Evolutionary conservation across 108 stramenopile genomes (phyloP).

Genomic region (Nitzschia inconspicua): DNA sequence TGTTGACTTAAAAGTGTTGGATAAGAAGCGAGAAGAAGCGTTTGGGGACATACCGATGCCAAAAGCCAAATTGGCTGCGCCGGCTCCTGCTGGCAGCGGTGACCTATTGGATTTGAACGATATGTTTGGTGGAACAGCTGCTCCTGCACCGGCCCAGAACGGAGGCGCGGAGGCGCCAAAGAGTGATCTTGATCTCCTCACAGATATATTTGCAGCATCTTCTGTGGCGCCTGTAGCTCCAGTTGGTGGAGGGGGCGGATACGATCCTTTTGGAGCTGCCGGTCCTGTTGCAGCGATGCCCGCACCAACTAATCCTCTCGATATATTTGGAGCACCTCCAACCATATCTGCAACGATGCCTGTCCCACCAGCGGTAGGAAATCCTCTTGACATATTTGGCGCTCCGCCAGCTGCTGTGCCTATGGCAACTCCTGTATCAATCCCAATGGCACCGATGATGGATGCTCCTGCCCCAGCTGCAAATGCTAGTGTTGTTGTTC

Average conservation of each 20-base stretch:
- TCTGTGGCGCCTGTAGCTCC: slow-evolving; percentile 41
- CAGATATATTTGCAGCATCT: slow-evolving; percentile 86
- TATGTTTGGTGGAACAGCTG: slow-evolving; percentile 83
- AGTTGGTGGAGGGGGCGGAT: slow-evolving; percentile 27
- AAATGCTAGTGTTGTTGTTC: slow-evolving; percentile 45
- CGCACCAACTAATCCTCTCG: slow-evolving; percentile 40
- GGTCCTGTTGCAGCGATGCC: slow-evolving; percentile 31
- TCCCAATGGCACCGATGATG: slow-evolving; percentile 14
- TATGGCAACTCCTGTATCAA: slow-evolving; percentile 10
- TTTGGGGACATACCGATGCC: slow-evolving; percentile 17
- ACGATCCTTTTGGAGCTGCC: slow-evolving; percentile 30
- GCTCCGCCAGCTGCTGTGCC: slow-evolving; percentile 25
- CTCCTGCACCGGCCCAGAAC: slow-evolving; percentile 44
- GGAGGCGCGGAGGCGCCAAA: slow-evolving; percentile 36
- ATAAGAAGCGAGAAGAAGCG: slow-evolving; percentile 44
- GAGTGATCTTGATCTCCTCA: slow-evolving; percentile 85
- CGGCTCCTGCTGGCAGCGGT: slow-evolving; percentile 49
- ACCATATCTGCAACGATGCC: slow-evolving; percentile 25
- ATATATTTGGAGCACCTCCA: slow-evolving; percentile 59
- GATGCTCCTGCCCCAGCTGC: slow-evolving; percentile 7
- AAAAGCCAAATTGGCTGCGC: slow-evolving; percentile 14
- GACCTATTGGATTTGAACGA: slow-evolving; percentile 87
- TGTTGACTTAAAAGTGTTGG: slow-evolving; percentile 82
- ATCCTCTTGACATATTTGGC: slow-evolving; percentile 58
- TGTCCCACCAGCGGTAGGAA: slow-evolving; percentile 15